Conservation (phyloP, 2,329 filamentous ascomycete species). For the Phaeosphaeria sp. region DNA sequence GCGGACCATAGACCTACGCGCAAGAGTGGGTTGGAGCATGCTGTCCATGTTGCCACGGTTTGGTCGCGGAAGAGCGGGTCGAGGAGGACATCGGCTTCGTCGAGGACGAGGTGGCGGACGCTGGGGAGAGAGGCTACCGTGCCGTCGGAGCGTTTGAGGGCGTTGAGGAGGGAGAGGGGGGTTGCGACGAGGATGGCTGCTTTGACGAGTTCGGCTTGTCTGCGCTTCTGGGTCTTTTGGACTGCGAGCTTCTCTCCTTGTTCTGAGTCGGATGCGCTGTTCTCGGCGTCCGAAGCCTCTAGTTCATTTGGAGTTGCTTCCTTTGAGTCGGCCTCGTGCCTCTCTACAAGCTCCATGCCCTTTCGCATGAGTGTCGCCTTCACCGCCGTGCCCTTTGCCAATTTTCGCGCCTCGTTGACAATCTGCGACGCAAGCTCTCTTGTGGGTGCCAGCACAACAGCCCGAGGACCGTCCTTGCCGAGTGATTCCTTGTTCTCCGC, state of each 20-base stretch:
- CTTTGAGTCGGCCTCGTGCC: slow-evolving; percentile 34
- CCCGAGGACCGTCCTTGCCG: slow-evolving; percentile 37
- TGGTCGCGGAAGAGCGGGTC: slow-evolving; percentile 90
- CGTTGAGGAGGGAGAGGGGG: slow-evolving; percentile 78
- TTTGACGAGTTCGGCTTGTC: slow-evolving; percentile 64
- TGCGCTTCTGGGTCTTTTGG: slow-evolving; percentile 36
- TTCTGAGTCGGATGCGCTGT: slow-evolving; percentile 40
- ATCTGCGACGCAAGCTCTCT: slow-evolving; percentile 59
- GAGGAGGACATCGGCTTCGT: slow-evolving; percentile 94
- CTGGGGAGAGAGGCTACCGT: slow-evolving; percentile 63
- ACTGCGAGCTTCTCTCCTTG: slow-evolving; percentile 43
- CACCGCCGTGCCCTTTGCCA: slow-evolving; percentile 77
- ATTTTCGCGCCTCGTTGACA: slow-evolving; percentile 77
- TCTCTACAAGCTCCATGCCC: slow-evolving; percentile 70
- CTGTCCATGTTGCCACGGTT: slow-evolving; percentile 82
- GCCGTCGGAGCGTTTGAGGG: slow-evolving; percentile 61
- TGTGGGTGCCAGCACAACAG: slow-evolving; percentile 57
- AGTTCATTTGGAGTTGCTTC: slow-evolving; percentile 45
- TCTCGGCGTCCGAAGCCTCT: slow-evolving; percentile 51
- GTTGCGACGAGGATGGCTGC: slow-evolving; percentile 83
- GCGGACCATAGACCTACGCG: slow-evolving; percentile 90
- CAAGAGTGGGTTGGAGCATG: slow-evolving; percentile 73
- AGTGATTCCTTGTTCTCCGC: slow-evolving; percentile 32
- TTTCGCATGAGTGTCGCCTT: slow-evolving; percentile 85
- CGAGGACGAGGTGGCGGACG: slow-evolving; percentile 78